Evolutionary conservation across 106 monocot genomes (phyloP), one percentile per base, ranked within the genome.

Genomic region (Narthecium ossifragum): DNA sequence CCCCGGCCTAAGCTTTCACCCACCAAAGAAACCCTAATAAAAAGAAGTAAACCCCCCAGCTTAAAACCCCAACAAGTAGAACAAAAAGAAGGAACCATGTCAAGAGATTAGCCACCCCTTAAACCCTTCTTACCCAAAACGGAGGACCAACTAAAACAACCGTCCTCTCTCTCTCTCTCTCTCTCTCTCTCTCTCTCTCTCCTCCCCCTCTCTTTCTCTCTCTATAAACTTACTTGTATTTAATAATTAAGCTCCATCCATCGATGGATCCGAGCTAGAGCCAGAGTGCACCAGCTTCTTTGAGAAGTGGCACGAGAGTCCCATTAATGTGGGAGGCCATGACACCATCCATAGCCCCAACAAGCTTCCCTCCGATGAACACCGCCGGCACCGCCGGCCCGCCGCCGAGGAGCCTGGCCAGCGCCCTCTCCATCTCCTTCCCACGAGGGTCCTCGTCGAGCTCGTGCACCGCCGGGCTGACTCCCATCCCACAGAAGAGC

Each of bases 261-360:
- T 18, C 8, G 18, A 39, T 53, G 4, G 10, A 43, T 4, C 21
- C 2, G 7, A 9, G 0, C 50, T 58, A 88, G 41, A 92, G 92
- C 92, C 92, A 92, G 73, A 92, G 92, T 3, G 92, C 92, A 22
- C 92, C 92, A 17, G 92, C 92, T 24, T 92, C 78, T 49, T 92
- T 92, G 34, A 92, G 80, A 17, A 92, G 80, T 0, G 87, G 92
- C 12, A 92, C 92, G 57, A 92, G 87, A 8, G 80, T 73, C 17
- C 92, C 92, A 32, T 84, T 92, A 59, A 92, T 87, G 66, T 92
- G 92, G n/a, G 80, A 72, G 5, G 84, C 83, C 92, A 92, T 92
- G 54, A 92, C 92, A 11, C 80, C 55, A 36, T 92, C 87, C 87
- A 84, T 84, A 45, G 84, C 71, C 6, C 87, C 92, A 14, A 92